Evolutionary conservation across 306 rosid genomes (phyloP).

Genomic region (Senna tora): DNA sequence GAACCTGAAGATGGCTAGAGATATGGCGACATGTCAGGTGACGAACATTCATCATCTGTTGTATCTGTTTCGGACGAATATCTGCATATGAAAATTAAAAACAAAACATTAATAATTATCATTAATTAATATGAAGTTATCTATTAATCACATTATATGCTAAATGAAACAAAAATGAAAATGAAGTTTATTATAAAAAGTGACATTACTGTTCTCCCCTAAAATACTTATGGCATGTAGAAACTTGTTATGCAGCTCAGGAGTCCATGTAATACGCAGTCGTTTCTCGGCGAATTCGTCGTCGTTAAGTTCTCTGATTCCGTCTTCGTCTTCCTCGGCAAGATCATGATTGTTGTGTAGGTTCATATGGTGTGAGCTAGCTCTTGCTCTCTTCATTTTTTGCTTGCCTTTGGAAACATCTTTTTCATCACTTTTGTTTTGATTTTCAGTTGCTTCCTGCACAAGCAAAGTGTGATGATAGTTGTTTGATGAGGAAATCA

Average conservation of each 20-base stretch:
- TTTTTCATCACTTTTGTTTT: neutral
- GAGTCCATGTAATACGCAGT: conserved; percentile 42
- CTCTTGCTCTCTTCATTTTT: conserved; percentile 12
- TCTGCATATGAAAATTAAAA: conserved; percentile 27
- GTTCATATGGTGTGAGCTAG: neutral
- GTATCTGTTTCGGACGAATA: conserved; percentile 46
- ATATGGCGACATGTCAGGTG: conserved; percentile 46
- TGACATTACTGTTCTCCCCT: conserved; percentile 42
- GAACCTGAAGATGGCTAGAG: conserved; percentile 62
- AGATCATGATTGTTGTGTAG: neutral
- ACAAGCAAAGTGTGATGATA: neutral
- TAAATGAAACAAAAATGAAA: neutral
- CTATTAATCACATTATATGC: no score
- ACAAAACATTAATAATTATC: neutral
- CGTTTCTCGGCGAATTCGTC: neutral
- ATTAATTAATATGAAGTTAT: conserved; percentile 11
- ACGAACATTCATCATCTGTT: conserved; percentile 41
- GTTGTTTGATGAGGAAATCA: no score
- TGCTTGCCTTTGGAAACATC: neutral
- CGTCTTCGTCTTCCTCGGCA: conserved; percentile 13
- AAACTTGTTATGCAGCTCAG: conserved; percentile 46
- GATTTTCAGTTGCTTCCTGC: neutral
- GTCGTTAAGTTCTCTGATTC: neutral
- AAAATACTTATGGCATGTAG: conserved; percentile 39
- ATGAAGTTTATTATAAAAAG: neutral